Base-by-base conservation (phyloP, 2,329 filamentous ascomycete species). In the Clarireedia monteithiana region DNA sequence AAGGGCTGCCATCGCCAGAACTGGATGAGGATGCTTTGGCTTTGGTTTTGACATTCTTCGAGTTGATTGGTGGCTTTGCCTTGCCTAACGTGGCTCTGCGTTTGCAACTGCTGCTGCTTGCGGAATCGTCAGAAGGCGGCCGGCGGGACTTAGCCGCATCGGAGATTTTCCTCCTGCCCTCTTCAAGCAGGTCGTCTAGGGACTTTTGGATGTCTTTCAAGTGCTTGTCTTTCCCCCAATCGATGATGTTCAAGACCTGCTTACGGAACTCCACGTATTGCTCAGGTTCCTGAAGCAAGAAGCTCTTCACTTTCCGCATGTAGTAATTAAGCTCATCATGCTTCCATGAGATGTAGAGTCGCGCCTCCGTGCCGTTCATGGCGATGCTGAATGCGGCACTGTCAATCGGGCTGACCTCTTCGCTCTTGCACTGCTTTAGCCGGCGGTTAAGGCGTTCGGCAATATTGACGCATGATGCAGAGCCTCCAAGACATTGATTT, bases 311-410 rank as follows among this genome's bases (percentile, higher is more conserved):
- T 3, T 60, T 64, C n/a, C 14, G 20, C 46, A 48, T 26, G 9
- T 68, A 65, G 60, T 69, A 72, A 6, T 68, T 53, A 1, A 64
- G 58, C 24, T 70, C 66, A 45, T 66, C 47, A 14, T 70, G 55
- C 60, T 69, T 72, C 70, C 67, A 74, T 5, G 69, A 66, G 9
- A 48, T 26, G 15, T 12, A 48, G 0, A 48, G 20, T 15, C 46
- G 46, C 6, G 46, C 46, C 27, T 48, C 46, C 15, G 24, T 48
- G 10, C 46, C 46, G 65, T 2, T 70, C 65, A 72, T 72, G 38
- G 70, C 69, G 49, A 72, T 63, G 50, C 61, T 65, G 53, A 70
- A 73, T 6, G 65, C 62, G 2, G 65, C 57, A 53, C 58, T 71
- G 44, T 67, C 49, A 39, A 71, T 60, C 4, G 46, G 52, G 30